phyloP scores from a whole-genome alignment of 2,329 filamentous ascomycete species.

The Orbilia quercus region DNA sequence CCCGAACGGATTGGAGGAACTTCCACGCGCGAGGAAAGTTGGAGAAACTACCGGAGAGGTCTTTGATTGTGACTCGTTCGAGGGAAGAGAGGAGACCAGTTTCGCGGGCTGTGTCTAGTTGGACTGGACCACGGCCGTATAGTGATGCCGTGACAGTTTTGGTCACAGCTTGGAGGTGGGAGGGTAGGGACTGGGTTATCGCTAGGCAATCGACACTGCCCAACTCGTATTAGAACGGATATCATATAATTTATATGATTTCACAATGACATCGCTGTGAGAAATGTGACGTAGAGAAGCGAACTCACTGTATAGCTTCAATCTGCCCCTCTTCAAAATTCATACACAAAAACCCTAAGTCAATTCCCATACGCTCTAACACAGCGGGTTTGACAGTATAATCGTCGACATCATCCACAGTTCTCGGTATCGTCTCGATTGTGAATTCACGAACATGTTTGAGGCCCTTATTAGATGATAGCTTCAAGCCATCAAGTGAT shows the following conservation, averaged over 20 bases:
- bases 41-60: not conserved
- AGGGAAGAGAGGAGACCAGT: not conserved
- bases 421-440: not conserved
- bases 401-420: not conserved
- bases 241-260: too few relatives aligned
- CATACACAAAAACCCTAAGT: slow-evolving; percentile 3
- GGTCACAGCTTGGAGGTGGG: not conserved
- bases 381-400: not conserved
- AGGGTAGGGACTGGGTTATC: not conserved
- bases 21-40: slow-evolving; percentile 2
- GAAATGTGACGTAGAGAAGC: too few relatives aligned
- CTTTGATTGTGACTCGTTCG: not conserved
- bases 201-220: not conserved
- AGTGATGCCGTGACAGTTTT: not conserved
- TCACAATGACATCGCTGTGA: not conserved
- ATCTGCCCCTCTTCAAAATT: slow-evolving; percentile 5
- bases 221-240: too few relatives aligned
- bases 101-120: slow-evolving; percentile 6
- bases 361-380: slow-evolving; percentile 1
- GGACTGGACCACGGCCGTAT: not conserved
- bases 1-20: not conserved
- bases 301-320: not conserved
- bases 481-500: not conserved
- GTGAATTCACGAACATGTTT: not conserved
- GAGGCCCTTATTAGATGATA: not conserved